A percentile compares a stretch with the other conserved stretches of the same genome.
These are phyloP conservation scores for Candida verbasci DNA, from an alignment of 805 yeast genomes.

Conservation along the genomic window DNA sequence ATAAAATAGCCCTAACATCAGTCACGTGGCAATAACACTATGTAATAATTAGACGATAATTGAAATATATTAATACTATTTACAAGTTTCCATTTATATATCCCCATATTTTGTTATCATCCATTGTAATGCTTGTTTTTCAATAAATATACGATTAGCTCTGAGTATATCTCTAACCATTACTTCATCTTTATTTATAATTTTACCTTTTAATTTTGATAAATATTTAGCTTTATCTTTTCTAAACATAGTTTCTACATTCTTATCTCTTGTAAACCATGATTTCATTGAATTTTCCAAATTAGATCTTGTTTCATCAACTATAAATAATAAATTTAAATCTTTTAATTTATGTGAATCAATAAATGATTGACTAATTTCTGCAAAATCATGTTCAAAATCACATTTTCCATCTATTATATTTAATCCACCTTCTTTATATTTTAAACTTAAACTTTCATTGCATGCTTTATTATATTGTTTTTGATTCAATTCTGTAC, in stretches of 20 bases:
- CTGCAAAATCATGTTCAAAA: conserved; percentile 37
- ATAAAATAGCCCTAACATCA: not conserved
- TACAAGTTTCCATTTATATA: conserved; percentile 3
- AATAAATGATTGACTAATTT: conserved; percentile 48
- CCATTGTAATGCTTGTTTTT: conserved; percentile 66
- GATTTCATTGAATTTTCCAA: conserved; percentile 55
- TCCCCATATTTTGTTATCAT: conserved; percentile 31
- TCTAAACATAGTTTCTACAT: conserved; percentile 3
- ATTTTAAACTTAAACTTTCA: conserved; percentile 78
- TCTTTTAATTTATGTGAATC: conserved; percentile 45
- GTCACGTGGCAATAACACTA: no score
- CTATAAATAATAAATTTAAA: conserved; percentile 63
- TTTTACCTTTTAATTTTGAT: conserved; percentile 14
- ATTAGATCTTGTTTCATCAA: conserved; percentile 56
- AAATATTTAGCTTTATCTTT: conserved; percentile 4
- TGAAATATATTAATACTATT: conserved; percentile 1
- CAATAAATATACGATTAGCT: conserved; percentile 73
- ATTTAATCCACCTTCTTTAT: conserved; percentile 66
- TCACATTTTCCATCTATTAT: conserved; percentile 58
- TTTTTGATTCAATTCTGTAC: conserved; percentile 70
- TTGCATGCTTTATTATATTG: conserved; percentile 73
- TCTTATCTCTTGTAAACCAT: conserved; percentile 49
- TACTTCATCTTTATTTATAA: conserved; percentile 70
- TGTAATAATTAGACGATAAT: no score
- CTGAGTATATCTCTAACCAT: conserved; percentile 80